Evolutionary conservation across 2,329 filamentous ascomycete genomes (phyloP).

Genomic region (Trichoderma endophyticum): DNA sequence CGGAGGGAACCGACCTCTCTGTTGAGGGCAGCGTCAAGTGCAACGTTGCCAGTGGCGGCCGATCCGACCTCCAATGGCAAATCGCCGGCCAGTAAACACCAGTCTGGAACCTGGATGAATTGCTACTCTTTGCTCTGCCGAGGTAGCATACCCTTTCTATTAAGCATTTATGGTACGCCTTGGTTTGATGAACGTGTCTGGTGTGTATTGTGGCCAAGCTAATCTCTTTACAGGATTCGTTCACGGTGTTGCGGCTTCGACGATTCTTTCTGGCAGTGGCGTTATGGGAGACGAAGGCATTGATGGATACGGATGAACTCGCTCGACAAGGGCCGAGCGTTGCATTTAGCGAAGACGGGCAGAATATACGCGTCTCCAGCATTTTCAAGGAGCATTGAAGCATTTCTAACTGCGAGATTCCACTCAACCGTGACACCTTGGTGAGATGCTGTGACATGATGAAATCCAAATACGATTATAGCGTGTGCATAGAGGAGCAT

Average conservation of each 20-base stretch:
- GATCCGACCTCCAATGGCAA: slow-evolving; percentile 24
- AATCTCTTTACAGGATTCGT: not conserved
- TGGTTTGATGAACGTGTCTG: not conserved
- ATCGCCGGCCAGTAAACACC: slow-evolving; percentile 19
- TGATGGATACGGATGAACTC: not conserved
- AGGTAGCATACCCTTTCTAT: not conserved
- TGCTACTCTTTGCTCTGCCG: not conserved
- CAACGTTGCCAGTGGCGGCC: slow-evolving; percentile 20
- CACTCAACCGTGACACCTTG: not conserved
- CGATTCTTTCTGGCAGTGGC: not conserved
- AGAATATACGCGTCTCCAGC: not conserved
- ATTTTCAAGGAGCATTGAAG: not conserved
- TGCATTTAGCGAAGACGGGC: not conserved
- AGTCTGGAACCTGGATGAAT: not conserved
- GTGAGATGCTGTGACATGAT: not conserved
- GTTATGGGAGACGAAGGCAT: not conserved
- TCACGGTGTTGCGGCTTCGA: not conserved
- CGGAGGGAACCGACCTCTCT: slow-evolving; percentile 23
- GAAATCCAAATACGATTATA: too few species aligned
- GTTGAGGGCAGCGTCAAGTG: slow-evolving; percentile 25
- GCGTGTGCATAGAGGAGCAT: not conserved
- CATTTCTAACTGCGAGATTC: not conserved
- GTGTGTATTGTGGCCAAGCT: not conserved
- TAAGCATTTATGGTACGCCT: not conserved
- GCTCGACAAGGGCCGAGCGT: not conserved